Base-by-base conservation (phyloP, 495 filamentous ascomycete species). In the Durotheca rogersii region DNA sequence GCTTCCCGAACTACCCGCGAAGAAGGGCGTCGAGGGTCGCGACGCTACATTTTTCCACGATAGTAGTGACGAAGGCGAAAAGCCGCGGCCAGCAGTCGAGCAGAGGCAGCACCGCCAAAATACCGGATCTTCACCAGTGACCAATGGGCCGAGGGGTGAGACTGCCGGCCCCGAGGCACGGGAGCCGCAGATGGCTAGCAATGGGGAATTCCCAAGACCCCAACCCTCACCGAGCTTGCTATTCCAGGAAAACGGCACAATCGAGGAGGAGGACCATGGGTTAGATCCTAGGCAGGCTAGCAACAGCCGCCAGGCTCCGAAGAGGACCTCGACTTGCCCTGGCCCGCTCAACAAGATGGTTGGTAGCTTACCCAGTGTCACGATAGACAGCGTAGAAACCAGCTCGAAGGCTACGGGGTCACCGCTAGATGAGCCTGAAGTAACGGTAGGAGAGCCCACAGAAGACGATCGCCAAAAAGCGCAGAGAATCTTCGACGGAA, bases 401-500 rank as follows among this genome's bases (percentile, higher is more conserved):
- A 63, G 51, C 31, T 56, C 61, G 44, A 41, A 38, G 45, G 30
- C 50, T n/a, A 34, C 47, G 32, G 61, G 63, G 29, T 62, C 72
- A 49, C 70, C 73, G 21, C 63, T 79, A 3, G 74, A 78, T 39
- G 76, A 80, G 49, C 73, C 72, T 6, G 71, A 76, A 25, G 66
- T 73, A 14, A 58, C 72, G 7, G 58, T 73, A 9, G 68, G 71
- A 12, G 72, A 73, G n/a, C 74, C 74, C 3, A 85, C 77, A 0
- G 75, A 77, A 25, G 87, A 91, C 39, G 85, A 87, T 41, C 74
- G 79, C 14, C 82, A 86, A 52, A 81, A 84, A 56, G 93, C 93
- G 0, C 80, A 82, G 56, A 85, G 83, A 65, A 85, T 98, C 3
- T 98, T 80, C 60, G 83, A 90, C 27, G 89, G 89, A n/a, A 84